Evolutionary conservation across 2,329 filamentous ascomycete species (phyloP), one percentile per base, ranked within the genome.

Genomic region (Colletotrichum incanum): DNA sequence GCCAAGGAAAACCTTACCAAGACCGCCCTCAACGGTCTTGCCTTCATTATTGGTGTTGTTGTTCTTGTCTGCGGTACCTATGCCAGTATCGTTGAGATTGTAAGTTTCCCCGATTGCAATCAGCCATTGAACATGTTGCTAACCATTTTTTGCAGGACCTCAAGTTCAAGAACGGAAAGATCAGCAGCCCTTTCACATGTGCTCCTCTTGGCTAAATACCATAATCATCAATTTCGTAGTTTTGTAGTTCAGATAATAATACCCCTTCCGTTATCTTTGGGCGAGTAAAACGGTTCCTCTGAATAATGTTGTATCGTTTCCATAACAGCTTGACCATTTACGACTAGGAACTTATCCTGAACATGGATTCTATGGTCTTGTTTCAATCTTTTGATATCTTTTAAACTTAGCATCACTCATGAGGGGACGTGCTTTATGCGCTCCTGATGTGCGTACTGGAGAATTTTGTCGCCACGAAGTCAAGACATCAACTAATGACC

Each of bases 11-110:
- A 82, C 76, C 74, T 80, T 0, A 26, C 66, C 39, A 73, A 75
- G 18, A 75, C 75, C 23, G 74, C 77, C 23, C 72, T 70, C 71
- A 81, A 81, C 71, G 74, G 59, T 4, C 11, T 77, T 2, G 73
- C 76, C 64, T 79, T 80, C 58, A 11, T 80, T 41, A 79, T 81
- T 4, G 80, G 80, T 50, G 74, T 80, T 56, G 56, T 80, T 52
- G 78, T 80, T 6, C 78, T 81, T 1, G 77, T 80, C 5, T 77
- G 78, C 43, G 80, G 80, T 64, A 81, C 80, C 16, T 81, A 81
- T 39, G 77, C 80, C 54, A 79, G 71, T 12, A 74, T 74, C 20
- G 73, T 67, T 16, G 73, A 74, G 60, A 74, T 74, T 58, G 70
- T 74, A 43, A 74, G 73, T 73, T 37, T 52, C 18, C 11, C 2